These are phyloP conservation scores for Cladophialophora immunda DNA, from an alignment of 2,329 filamentous ascomycete species.

Conservation along the genomic window DNA sequence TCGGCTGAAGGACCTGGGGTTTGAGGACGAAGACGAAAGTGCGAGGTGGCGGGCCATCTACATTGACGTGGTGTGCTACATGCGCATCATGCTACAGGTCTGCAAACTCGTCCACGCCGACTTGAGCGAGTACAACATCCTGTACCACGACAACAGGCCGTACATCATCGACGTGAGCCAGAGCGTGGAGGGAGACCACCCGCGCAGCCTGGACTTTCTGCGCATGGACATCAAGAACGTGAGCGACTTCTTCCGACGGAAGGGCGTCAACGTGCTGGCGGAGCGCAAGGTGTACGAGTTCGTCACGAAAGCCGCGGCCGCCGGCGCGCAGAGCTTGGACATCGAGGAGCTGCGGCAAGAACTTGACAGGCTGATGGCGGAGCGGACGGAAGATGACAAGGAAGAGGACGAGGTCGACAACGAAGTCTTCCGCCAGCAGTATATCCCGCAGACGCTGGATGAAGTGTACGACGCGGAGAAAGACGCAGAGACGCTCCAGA, in stretches of 20 bases:
- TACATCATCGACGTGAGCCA: slow-evolving; percentile 98
- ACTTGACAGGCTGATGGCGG: slow-evolving; percentile 73
- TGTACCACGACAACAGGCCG: slow-evolving; percentile 82
- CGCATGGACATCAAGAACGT: slow-evolving; percentile 99
- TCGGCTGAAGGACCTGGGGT: slow-evolving; percentile 83
- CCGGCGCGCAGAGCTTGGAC: slow-evolving; percentile 58
- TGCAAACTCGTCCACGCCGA: slow-evolving; percentile 95
- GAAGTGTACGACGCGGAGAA: slow-evolving; percentile 97
- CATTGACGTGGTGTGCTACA: slow-evolving; percentile 81
- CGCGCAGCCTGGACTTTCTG: slow-evolving; percentile 88
- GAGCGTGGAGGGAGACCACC: slow-evolving; percentile 96
- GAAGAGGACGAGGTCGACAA: slow-evolving; percentile 79
- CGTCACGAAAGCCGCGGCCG: slow-evolving; percentile 70
- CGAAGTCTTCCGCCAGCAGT: slow-evolving; percentile 93
- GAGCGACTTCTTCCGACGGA: slow-evolving; percentile 86
- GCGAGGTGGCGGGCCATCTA: slow-evolving; percentile 81
- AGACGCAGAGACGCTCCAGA: slow-evolving; percentile 79
- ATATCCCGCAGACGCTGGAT: slow-evolving; percentile 93
- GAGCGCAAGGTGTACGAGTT: slow-evolving; percentile 87
- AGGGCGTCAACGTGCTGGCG: slow-evolving; percentile 80
- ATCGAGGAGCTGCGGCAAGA: slow-evolving; percentile 67
- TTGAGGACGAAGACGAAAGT: slow-evolving; percentile 71
- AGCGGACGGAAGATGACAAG: slow-evolving; percentile 57
- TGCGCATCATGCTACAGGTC: slow-evolving; percentile 91
- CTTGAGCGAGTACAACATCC: slow-evolving; percentile 96